Evolutionary conservation across 1,284 basidiomycete genomes (phyloP).

Genomic region (Puccinia triticina): DNA sequence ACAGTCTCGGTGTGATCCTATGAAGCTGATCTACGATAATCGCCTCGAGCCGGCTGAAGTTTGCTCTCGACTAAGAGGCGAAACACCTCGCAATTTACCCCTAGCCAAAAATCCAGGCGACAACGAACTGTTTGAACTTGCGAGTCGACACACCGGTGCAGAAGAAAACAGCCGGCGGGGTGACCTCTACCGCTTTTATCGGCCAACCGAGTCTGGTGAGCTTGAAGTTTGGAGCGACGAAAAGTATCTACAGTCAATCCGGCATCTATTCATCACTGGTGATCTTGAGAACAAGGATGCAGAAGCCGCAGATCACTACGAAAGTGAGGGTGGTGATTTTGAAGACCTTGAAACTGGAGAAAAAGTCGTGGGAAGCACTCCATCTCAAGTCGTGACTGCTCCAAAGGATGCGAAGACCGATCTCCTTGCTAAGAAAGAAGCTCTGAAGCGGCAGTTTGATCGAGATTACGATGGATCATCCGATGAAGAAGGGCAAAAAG

Average conservation of each 20-base stretch:
- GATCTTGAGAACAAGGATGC: constrained; percentile 59
- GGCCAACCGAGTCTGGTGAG: constrained; percentile 63
- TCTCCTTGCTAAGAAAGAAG: constrained; percentile 84
- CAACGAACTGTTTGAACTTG: constrained; percentile 56
- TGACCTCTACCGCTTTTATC: constrained; percentile 74
- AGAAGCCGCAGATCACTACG: constrained; percentile 61
- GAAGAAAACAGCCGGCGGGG: constrained; percentile 59
- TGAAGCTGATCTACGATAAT: constrained; percentile 80
- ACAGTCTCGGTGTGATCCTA: constrained; percentile 72
- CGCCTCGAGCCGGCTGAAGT: constrained; percentile 72
- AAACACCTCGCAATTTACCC: constrained; percentile 45
- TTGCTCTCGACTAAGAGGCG: constrained; percentile 64
- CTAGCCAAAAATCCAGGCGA: constrained; percentile 51
- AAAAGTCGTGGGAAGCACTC: constrained; percentile 63
- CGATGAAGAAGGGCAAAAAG: constrained; percentile 67
- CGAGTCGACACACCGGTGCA: constrained; percentile 45
- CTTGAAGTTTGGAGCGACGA: constrained; percentile 82
- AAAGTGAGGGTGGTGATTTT: constrained; percentile 64
- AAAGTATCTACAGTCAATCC: constrained; percentile 79
- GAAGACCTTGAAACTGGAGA: constrained; percentile 64
- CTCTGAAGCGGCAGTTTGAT: constrained; percentile 91
- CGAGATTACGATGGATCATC: constrained; percentile 93
- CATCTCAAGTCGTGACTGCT: constrained; percentile 54
- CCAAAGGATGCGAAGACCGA: constrained; percentile 57
- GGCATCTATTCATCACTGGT: constrained; percentile 88